Base-by-base conservation (phyloP, 305 asterid species). In the Fraxinus albicans region DNA sequence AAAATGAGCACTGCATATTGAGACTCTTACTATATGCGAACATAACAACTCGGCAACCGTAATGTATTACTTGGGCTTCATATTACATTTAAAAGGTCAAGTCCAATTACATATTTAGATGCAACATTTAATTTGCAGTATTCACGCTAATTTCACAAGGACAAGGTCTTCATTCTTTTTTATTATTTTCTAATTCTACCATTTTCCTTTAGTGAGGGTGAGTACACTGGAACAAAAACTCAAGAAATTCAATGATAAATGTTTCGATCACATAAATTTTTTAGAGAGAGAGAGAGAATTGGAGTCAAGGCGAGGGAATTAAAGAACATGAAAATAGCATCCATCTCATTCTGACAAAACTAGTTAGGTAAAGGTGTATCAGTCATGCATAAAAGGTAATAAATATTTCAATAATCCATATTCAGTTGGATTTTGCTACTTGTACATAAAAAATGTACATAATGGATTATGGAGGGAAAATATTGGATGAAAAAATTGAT, bases 281-380 rank as follows among this genome's bases (percentile, higher is more conserved):
- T 34, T 4, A 33, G 35, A 33, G 35, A 38, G 44, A 27, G 8
- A 4, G 3, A 21, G 31, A 63, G 12, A 60, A 2, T 23, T 8
- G 23, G 65, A 55, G 31, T 63, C 72, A 19, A 63, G 74, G 29
- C 2, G 19, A 67, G 75, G 15, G 74, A 29, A 69, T 27, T 10
- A 69, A 29, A 69, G 75, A 69, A 69, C 19, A 10, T 25, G 19
- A 69, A 69, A 69, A 69, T 2, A 69, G 74, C 38, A 29, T 27
- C 75, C 75, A 27, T 69, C 27, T 69, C 36, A 69, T 29, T 69
- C 75, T 69, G 75, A 69, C 75, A 69, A 69, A 69, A 12, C 38
- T 3, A 10, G 19, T 29, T 29, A 25, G 34, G 38, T n/a, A 69
- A 69, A 65, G 34, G 73, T 8, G 17, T 9, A 65, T 65, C 73